Percentiles rank a stretch among this genome's conserved stretches.
Evolutionary conservation across 1,139 yeast species (phyloP).

Genomic region (Yamadazyma friedrichii): DNA sequence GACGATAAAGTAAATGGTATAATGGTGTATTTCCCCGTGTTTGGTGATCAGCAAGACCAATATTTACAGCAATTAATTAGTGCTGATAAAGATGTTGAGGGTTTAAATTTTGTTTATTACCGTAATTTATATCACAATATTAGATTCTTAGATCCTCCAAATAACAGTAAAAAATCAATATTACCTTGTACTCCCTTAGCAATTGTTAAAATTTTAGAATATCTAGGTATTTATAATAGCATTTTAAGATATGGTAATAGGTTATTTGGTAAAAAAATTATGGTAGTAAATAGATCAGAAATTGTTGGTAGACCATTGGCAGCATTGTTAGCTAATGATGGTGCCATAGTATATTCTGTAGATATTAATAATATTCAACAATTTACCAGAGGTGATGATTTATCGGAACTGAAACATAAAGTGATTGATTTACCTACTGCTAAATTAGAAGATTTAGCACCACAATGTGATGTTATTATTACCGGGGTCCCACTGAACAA

Average conservation of each 20-base stretch:
- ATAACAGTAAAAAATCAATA: slow-evolving; percentile 73
- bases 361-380: slow-evolving; percentile 86
- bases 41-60: slow-evolving; percentile 92
- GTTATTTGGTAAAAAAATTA: slow-evolving; percentile 85
- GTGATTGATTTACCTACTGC: slow-evolving; percentile 63
- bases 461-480: slow-evolving; percentile 82
- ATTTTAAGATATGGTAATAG: slow-evolving; percentile 86
- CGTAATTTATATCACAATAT: slow-evolving; percentile 93
- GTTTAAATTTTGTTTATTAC: slow-evolving; percentile 84
- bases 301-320: slow-evolving; percentile 97
- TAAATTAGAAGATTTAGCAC: slow-evolving; percentile 62
- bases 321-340: slow-evolving; percentile 93
- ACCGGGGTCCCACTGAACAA: slow-evolving; percentile 88
- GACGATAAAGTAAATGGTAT: slow-evolving; percentile 83
- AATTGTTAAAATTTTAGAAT: slow-evolving; percentile 87
- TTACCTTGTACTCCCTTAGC: slow-evolving; percentile 97
- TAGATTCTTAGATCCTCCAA: slow-evolving; percentile 71
- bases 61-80: slow-evolving; percentile 89
- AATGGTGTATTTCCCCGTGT: slow-evolving; percentile 98
- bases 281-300: slow-evolving; percentile 90
- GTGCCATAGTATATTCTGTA: slow-evolving; percentile 92
- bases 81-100: slow-evolving; percentile 92
- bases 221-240: slow-evolving; percentile 80
- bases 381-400: slow-evolving; percentile 91
- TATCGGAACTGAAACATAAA: slow-evolving; percentile 77